Base-by-base conservation (phyloP, 495 filamentous ascomycete genomes). In the Penicillium taxi region DNA sequence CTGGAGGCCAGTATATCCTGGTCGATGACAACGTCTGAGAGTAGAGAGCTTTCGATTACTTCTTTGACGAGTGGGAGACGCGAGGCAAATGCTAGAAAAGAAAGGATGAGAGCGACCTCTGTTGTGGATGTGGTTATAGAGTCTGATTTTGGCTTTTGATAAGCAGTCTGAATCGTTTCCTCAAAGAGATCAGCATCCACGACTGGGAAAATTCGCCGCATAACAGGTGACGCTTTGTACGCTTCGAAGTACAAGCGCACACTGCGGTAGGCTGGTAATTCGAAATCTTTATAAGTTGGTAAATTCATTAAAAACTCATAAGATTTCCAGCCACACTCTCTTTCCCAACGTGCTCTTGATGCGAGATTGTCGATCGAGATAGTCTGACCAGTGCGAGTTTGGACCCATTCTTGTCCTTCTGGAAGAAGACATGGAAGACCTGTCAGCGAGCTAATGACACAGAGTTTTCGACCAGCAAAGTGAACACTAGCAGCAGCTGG, bases 381-480 rank as follows among this genome's bases (percentile, higher is more conserved):
- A 5, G 40, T 42, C 40, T 72, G 59, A 8, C 69, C 70, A 3
- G 70, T 70, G 11, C 61, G 59, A 14, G 65, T 51, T 21, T 60
- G 51, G 22, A 74, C 63, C 66, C 67, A 72, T 41, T 56, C 46
- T 32, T 59, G 64, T 1, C 69, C 67, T 22, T 68, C 64, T 1
- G 56, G 53, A 0, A 69, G 55, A 21, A 74, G 49, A 19, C 68
- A 58, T 8, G 69, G 70, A 6, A 72, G 59, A 5, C 67, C 67
- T 1, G 64, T 66, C 32, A 67, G 58, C 25, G 63, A 34, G 41
- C 64, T 71, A 24, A 71, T 63, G 3, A 56, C 55, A 8, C 70
- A 67, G 5, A 74, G 36, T 41, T 70, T 58, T 26, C 59, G 52
- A 3, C 70, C 69, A 6, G 70, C 69, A 35, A 73, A 72, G 37